Evolutionary conservation across 768 basidiomycete species (phyloP), one percentile per base, ranked within the genome.

Genomic region (Lentinula raphanica): DNA sequence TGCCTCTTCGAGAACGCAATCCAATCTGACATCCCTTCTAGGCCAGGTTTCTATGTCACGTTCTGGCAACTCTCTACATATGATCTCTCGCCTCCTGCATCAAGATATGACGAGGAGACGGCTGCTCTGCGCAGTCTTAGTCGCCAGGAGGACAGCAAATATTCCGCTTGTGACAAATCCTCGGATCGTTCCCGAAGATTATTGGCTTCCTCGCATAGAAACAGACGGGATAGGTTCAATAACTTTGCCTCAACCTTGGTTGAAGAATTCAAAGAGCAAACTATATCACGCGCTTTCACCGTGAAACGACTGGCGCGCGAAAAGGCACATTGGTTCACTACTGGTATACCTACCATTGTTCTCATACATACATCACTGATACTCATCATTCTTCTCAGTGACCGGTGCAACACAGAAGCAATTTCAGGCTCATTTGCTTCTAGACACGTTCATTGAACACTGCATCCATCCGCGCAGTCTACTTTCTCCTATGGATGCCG

Each of bases 11-110:
- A 53, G 21, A 9, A 15, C 13, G 23, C n/a, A 21, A 39, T 53
- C 21, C n/a, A n/a, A n/a, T n/a, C n/a, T n/a, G 23, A 36, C 15
- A n/a, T 50, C 11, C 9, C 42, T 44, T 17, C 53, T 63, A 97
- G 96, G 3, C 87, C 94, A 28, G 90, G 86, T 2, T 98, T 99
- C 74, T 98, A 94, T 66, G 72, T 92, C 46, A 94, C 95, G 2
- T 99, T 98, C 74, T 99, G 97, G 97, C 95, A 98, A 69, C 72
- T 98, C 53, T 89, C 92, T 0, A 88, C 90, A 32, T 92, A 94
- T 65, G 97, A 99, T 70, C 79, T 98, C 32, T 74, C 83, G 0
- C 88, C 91, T 12, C 94, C 95, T 0, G 76, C 79, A 17, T 67
- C 82, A 5, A 83, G 83, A 59, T 99, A 98, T 60, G 86, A 91